A percentile compares a stretch with the other conserved stretches of the same genome.
These are phyloP conservation scores for Pseudoturritis turrita DNA, from an alignment of 345 rosid species.

Conservation along the genomic window DNA sequence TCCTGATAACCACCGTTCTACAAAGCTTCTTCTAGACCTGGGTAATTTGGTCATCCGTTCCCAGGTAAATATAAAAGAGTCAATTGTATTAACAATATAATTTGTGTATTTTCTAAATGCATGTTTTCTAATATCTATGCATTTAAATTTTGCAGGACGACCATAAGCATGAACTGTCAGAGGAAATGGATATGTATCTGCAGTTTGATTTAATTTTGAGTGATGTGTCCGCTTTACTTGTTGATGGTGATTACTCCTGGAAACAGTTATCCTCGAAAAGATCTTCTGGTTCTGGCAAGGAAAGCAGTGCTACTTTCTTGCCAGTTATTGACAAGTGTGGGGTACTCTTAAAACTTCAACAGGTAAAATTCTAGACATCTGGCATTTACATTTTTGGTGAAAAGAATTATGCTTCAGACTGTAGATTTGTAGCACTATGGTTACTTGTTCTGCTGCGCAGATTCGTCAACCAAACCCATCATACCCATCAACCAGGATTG, in stretches of 20 bases:
- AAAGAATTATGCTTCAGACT: slow-evolving; percentile 2
- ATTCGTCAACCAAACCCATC: slow-evolving; percentile 72
- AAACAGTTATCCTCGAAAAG: slow-evolving; percentile 37
- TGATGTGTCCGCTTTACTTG: slow-evolving; percentile 88
- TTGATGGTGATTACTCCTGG: slow-evolving; percentile 94
- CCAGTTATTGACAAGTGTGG: slow-evolving; percentile 96
- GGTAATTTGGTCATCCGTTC: slow-evolving; percentile 91
- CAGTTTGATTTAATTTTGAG: slow-evolving; percentile 90
- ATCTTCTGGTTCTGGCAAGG: slow-evolving; percentile 30
- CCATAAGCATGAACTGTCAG: slow-evolving; percentile 39
- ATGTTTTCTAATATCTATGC: not conserved
- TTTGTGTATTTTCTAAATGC: not conserved
- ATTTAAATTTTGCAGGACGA: slow-evolving; percentile 59
- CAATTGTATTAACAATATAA: not conserved
- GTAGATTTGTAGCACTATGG: not conserved
- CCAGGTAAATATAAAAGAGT: slow-evolving; percentile 45
- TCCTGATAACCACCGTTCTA: slow-evolving; percentile 62
- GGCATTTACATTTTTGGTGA: not conserved
- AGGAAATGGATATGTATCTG: slow-evolving; percentile 70
- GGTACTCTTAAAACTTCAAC: slow-evolving; percentile 76
- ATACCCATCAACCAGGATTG: slow-evolving; percentile 82
- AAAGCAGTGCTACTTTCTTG: slow-evolving; percentile 45
- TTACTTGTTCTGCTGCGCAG: slow-evolving; percentile 39
- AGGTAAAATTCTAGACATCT: slow-evolving; percentile 47
- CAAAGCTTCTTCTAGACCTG: slow-evolving; percentile 92